Evolutionary conservation across 441 rosid genomes (phyloP).

Genomic region (Populus hybrid): DNA sequence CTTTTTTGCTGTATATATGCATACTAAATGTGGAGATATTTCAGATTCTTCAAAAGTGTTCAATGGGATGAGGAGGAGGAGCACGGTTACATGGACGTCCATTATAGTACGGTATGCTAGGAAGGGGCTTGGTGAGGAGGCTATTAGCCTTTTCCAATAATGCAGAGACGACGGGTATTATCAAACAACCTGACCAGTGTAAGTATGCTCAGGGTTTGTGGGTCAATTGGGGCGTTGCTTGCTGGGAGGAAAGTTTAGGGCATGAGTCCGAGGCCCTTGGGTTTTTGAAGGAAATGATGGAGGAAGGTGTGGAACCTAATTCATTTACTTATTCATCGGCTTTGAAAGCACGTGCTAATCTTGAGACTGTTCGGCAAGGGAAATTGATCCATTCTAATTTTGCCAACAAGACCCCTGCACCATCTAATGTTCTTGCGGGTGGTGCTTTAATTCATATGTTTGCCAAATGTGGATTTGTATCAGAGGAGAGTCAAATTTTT

Average conservation of each 20-base stretch:
- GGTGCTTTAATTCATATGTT: slow-evolving; percentile 82
- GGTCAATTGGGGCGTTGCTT: slow-evolving; percentile 47
- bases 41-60: slow-evolving; percentile 58
- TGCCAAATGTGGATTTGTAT: slow-evolving; percentile 67
- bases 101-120: slow-evolving; percentile 78
- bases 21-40: slow-evolving; percentile 77
- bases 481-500: slow-evolving; percentile 67
- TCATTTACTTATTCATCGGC: slow-evolving; percentile 70
- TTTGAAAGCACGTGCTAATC: slow-evolving; percentile 75
- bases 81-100: slow-evolving; percentile 78
- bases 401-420: slow-evolving; percentile 59
- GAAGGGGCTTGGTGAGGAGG: slow-evolving; percentile 67
- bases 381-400: slow-evolving; percentile 59
- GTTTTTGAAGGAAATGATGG: slow-evolving; percentile 76
- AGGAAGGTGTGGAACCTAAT: slow-evolving; percentile 82
- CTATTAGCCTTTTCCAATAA: slow-evolving; percentile 60
- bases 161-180: slow-evolving; percentile 57
- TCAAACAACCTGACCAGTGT: slow-evolving; percentile 66
- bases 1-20: slow-evolving; percentile 71
- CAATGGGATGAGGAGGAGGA: slow-evolving; percentile 58
- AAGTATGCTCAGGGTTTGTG: slow-evolving; percentile 77
- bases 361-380: slow-evolving; percentile 55
- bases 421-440: slow-evolving; percentile 65
- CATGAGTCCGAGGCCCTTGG: slow-evolving; percentile 66
- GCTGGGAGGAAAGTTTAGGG: slow-evolving; percentile 68